These are phyloP conservation scores for Nowakowskiella sp. DNA, from an alignment of 192 early-diverging fungal species.

Conservation along the genomic window DNA sequence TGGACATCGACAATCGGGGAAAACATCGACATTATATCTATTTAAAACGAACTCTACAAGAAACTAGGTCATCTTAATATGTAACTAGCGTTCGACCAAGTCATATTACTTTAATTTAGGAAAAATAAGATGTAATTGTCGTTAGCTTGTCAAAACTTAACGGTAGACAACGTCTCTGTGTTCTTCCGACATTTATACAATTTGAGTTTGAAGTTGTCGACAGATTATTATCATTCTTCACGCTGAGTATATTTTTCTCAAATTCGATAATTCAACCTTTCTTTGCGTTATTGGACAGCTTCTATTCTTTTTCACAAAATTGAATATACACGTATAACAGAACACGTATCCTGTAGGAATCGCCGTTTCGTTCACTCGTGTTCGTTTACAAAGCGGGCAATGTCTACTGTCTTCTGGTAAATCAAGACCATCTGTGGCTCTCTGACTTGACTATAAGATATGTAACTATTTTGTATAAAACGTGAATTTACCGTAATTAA, in stretches of 20 bases:
- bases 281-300: constrained; percentile 74
- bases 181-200: no score
- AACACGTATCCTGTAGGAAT: constrained; percentile 84
- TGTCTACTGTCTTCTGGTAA: constrained; percentile 63
- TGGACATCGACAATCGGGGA: no score
- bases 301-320: constrained; percentile 59
- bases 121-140: no score
- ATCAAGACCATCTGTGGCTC: constrained; percentile 64
- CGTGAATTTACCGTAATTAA: constrained; percentile 46
- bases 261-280: constrained; percentile 36
- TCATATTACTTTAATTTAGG: no score
- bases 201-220: no score
- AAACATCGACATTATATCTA: no score
- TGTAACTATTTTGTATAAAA: not conserved
- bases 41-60: no score
- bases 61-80: no score
- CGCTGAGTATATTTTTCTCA: constrained; percentile 66
- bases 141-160: no score
- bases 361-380: constrained; percentile 78
- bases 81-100: no score
- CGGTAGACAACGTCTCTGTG: no score
- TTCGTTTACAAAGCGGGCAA: constrained; percentile 69
- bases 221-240: no score
- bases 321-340: constrained; percentile 85
- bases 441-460: constrained; percentile 29